These are phyloP conservation scores for Penicillium sp. DNA, from an alignment of 2,329 filamentous ascomycete species.

Conservation along the genomic window DNA sequence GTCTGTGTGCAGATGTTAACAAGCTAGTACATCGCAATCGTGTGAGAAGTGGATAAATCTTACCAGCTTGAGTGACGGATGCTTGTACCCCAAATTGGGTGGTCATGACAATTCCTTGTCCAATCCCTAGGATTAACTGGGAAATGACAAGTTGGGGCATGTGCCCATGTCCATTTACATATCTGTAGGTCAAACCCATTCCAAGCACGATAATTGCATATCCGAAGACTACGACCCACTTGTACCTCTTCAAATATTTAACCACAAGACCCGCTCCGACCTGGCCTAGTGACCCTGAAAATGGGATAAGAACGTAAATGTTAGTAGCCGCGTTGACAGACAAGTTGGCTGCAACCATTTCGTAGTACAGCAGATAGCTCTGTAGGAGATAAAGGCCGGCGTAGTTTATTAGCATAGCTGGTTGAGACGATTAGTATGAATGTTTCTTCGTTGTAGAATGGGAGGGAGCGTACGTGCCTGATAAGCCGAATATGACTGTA, in stretches of 20 bases:
- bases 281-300: constrained; percentile 8
- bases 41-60: background rate
- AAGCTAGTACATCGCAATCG: background rate
- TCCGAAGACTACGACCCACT: constrained; percentile 8
- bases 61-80: constrained; percentile 4
- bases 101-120: constrained; percentile 5
- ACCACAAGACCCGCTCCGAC: background rate
- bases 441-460: too few relatives aligned
- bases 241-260: constrained; percentile 9
- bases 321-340: constrained; percentile 9
- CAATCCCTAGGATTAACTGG: constrained; percentile 4
- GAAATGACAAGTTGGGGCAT: constrained; percentile 8
- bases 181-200: constrained; percentile 7
- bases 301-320: constrained; percentile 8
- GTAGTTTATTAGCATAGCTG: constrained; percentile 8
- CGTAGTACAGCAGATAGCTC: constrained; percentile 6
- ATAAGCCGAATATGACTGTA: constrained; percentile 5
- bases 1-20: background rate
- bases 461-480: background rate
- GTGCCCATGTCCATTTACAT: constrained; percentile 4
- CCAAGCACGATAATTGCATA: constrained; percentile 8
- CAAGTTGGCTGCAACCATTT: constrained; percentile 6
- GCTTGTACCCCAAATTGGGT: constrained; percentile 9
- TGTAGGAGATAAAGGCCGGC: constrained; percentile 7
- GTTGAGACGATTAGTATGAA: too few relatives aligned